These are phyloP conservation scores for Sporothrix globosa DNA, from an alignment of 2,329 filamentous ascomycete genomes.

Conservation along the genomic window DNA sequence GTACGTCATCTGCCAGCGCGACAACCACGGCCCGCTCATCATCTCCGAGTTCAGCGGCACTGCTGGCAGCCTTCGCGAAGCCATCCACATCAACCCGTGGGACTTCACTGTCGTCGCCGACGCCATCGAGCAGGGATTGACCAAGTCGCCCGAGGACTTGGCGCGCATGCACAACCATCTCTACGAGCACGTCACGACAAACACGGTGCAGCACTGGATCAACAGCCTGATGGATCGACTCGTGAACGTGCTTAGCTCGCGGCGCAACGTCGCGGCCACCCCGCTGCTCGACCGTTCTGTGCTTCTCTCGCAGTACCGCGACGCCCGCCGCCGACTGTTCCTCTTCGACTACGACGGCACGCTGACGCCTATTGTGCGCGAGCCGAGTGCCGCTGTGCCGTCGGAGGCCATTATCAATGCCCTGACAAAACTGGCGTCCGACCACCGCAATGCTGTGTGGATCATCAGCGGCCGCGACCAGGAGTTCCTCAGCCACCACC, in stretches of 20 bases:
- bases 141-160: constrained; percentile 70
- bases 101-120: constrained; percentile 82
- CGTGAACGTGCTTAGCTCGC: constrained; percentile 76
- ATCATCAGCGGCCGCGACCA: constrained; percentile 96
- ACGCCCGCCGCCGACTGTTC: constrained; percentile 79
- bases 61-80: constrained; percentile 79
- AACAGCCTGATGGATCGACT: constrained; percentile 76
- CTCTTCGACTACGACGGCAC: constrained; percentile 99
- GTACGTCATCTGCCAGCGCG: constrained; percentile 89
- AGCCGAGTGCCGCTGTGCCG: constrained; percentile 86
- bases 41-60: constrained; percentile 97
- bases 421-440: constrained; percentile 75
- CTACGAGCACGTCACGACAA: constrained; percentile 80
- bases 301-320: constrained; percentile 73
- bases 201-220: constrained; percentile 87
- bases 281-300: constrained; percentile 77
- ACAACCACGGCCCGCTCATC: constrained; percentile 83
- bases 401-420: constrained; percentile 80
- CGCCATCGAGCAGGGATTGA: constrained; percentile 79
- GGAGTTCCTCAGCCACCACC: constrained; percentile 83
- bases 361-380: constrained; percentile 89
- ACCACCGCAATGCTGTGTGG: constrained; percentile 89
- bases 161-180: constrained; percentile 71
- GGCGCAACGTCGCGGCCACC: constrained; percentile 74
- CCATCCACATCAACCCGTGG: constrained; percentile 97